A percentile compares a stretch with the other conserved stretches of the same genome.
Conservation (phyloP, 257 asterid genomes). For the Schizonepeta tenuifolia region DNA sequence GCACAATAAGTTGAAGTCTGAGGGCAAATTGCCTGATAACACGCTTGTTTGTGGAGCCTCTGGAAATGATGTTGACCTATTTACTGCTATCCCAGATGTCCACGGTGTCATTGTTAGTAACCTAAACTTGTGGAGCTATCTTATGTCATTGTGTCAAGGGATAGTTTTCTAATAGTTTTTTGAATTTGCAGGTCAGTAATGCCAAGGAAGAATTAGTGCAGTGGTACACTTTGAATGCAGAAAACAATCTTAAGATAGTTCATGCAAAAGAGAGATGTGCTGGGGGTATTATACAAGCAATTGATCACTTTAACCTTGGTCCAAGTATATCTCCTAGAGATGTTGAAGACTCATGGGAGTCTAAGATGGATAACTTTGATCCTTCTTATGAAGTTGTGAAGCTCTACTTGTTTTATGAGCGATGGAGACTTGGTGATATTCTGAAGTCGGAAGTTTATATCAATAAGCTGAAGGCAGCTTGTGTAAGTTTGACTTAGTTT, state of each 20-base stretch:
- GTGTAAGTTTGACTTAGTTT: slow-evolving; percentile 58
- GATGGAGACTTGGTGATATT: slow-evolving; percentile 93
- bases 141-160: slow-evolving; percentile 23
- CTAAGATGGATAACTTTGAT: slow-evolving; percentile 68
- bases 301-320: slow-evolving; percentile 90
- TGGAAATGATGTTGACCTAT: slow-evolving; percentile 95
- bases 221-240: slow-evolving; percentile 91
- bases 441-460: slow-evolving; percentile 66
- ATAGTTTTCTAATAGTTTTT: slow-evolving; percentile 19
- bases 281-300: slow-evolving; percentile 93
- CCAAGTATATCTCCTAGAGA: slow-evolving; percentile 87
- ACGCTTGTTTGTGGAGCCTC: slow-evolving; percentile 99
- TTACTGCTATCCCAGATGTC: slow-evolving; percentile 86
- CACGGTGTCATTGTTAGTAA: slow-evolving; percentile 92
- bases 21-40: slow-evolving; percentile 69
- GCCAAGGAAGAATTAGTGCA: slow-evolving; percentile 97
- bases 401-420: slow-evolving; percentile 72
- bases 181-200: slow-evolving; percentile 71
- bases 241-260: slow-evolving; percentile 75
- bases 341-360: slow-evolving; percentile 53
- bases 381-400: slow-evolving; percentile 91
- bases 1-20: slow-evolving; percentile 70
- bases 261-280: slow-evolving; percentile 98
- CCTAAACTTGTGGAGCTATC: slow-evolving; percentile 24
- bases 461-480: slow-evolving; percentile 69